phyloP scores from a whole-genome alignment of 2,329 filamentous ascomycete genomes.

The Aureobasidium sp. region DNA sequence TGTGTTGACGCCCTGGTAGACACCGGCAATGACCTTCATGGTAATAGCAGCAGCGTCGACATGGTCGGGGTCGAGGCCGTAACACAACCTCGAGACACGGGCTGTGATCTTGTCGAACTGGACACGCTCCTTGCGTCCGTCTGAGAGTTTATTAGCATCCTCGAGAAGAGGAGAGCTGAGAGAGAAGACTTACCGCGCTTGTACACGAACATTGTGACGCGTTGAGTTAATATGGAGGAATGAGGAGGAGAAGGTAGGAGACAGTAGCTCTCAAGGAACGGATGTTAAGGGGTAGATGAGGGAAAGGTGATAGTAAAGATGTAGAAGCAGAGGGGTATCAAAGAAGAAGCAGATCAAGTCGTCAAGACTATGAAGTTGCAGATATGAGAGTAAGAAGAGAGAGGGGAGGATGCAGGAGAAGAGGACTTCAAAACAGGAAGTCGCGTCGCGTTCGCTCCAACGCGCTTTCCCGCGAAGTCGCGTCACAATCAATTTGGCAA shows the following conservation, averaged over 20 bases:
- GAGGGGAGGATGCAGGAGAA: neutral
- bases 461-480: too few species aligned
- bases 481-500: too few species aligned
- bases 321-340: constrained; percentile 8
- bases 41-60: constrained; percentile 97
- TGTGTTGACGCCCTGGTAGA: constrained; percentile 96
- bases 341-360: constrained; percentile 10
- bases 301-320: neutral
- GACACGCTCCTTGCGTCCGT: constrained; percentile 98
- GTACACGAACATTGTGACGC: constrained; percentile 51
- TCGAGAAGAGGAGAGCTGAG: neutral
- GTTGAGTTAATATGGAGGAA: constrained; percentile 15
- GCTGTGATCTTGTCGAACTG: constrained; percentile 99
- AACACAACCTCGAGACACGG: constrained; percentile 93
- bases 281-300: constrained; percentile 1
- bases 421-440: neutral
- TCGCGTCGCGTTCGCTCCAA: neutral
- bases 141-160: constrained; percentile 40
- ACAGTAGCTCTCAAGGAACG: constrained; percentile 1
- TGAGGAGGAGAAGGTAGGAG: neutral
- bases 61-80: constrained; percentile 90
- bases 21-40: constrained; percentile 98
- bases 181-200: constrained; percentile 46
- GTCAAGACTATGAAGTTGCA: neutral
- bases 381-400: neutral